A percentile compares a stretch with the other conserved stretches of the same genome.
phyloP scores from a whole-genome alignment of 1,139 yeast genomes.

The Diutina mesorugosa region DNA sequence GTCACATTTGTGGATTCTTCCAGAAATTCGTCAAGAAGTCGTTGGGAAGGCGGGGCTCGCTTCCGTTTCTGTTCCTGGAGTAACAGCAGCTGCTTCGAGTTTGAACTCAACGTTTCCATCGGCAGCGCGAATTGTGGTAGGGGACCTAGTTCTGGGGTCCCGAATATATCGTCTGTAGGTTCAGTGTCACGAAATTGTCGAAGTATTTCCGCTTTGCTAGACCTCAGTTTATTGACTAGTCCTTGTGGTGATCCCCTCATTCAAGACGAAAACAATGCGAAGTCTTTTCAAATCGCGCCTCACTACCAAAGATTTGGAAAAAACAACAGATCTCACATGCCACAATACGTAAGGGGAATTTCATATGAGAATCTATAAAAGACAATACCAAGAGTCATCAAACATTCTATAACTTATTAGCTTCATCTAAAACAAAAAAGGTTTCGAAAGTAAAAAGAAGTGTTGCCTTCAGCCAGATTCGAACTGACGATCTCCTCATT shows the following conservation, averaged over 20 bases:
- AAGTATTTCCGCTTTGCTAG: neutral
- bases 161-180: conserved; percentile 1
- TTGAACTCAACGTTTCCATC: neutral
- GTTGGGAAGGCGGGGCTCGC: neutral
- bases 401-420: neutral
- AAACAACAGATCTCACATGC: too few relatives aligned
- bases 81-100: neutral
- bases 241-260: neutral
- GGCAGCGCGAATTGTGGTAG: neutral
- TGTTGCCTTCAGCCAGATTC: conserved; percentile 66
- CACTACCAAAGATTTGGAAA: neutral
- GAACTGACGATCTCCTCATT: conserved; percentile 87
- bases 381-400: too few relatives aligned
- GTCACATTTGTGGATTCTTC: neutral
- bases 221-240: neutral
- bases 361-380: neutral
- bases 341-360: neutral
- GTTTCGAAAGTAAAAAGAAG: neutral
- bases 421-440: neutral
- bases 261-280: neutral
- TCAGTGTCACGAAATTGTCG: neutral
- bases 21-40: neutral
- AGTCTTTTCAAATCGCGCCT: neutral
- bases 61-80: neutral
- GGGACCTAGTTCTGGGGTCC: neutral